phyloP scores from a whole-genome alignment of 352 stramenopile species.

The Pythium diclinum region DNA sequence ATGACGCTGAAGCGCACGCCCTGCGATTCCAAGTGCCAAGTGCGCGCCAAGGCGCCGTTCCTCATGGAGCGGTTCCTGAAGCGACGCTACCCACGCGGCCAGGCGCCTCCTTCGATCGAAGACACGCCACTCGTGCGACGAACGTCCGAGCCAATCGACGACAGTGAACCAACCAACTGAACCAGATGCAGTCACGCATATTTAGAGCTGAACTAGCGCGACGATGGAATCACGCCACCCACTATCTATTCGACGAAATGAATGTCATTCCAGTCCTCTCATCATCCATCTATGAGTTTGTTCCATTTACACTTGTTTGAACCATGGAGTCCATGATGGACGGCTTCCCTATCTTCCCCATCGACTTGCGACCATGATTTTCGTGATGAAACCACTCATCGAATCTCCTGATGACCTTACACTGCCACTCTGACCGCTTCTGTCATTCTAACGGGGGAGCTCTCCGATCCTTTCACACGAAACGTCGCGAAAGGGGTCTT shows the following conservation, averaged over 20 bases:
- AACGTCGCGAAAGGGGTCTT: neutral
- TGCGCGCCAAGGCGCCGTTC: slow-evolving; percentile 18
- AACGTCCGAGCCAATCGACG: neutral
- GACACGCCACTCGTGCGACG: neutral
- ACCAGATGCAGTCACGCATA: neutral
- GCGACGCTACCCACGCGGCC: slow-evolving; percentile 6
- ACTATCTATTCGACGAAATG: neutral
- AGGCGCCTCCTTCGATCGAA: neutral
- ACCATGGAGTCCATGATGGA: neutral
- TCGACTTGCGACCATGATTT: no score
- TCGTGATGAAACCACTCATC: neutral
- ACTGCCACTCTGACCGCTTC: neutral
- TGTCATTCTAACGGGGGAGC: neutral
- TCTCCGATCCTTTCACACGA: neutral
- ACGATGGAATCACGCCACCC: neutral
- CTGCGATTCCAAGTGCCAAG: slow-evolving; percentile 20
- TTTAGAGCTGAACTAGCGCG: slow-evolving; percentile 1
- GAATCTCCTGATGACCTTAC: neutral
- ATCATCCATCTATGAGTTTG: neutral
- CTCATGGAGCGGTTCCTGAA: slow-evolving; percentile 23
- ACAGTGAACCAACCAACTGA: neutral
- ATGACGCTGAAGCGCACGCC: slow-evolving; percentile 21
- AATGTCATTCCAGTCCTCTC: neutral
- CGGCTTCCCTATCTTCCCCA: neutral
- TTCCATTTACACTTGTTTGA: neutral